Evolutionary conservation across 2,329 filamentous ascomycete species (phyloP).

Genomic region (Hymenoscyphus linearis): DNA sequence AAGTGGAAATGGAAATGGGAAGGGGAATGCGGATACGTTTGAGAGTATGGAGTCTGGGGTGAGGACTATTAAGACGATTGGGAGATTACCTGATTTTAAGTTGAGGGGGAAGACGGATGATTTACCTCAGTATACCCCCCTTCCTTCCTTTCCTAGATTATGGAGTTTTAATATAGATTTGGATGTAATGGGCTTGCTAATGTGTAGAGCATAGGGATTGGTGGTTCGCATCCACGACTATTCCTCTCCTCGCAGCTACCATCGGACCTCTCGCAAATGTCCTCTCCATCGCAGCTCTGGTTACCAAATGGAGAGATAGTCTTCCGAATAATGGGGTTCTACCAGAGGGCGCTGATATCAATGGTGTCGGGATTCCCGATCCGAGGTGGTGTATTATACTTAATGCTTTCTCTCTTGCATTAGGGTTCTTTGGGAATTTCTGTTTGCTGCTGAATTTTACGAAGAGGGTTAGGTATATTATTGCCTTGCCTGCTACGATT

Average conservation of each 20-base stretch:
- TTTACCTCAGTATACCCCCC: conserved; percentile 29
- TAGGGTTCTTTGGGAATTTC: conserved; percentile 61
- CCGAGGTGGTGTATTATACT: conserved; percentile 57
- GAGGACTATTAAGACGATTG: conserved; percentile 23
- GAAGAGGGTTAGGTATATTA: conserved; percentile 57
- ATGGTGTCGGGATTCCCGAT: conserved; percentile 50
- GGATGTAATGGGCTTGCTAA: background rate
- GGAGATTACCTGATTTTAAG: conserved; percentile 23
- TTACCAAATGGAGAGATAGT: conserved; percentile 55
- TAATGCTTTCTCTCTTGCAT: conserved; percentile 59
- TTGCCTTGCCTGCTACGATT: conserved; percentile 63
- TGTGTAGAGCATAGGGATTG: conserved; percentile 28
- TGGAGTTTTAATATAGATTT: background rate
- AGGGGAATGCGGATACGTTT: background rate
- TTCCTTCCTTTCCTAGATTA: background rate
- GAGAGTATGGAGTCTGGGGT: background rate
- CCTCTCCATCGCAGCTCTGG: conserved; percentile 61
- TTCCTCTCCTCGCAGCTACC: conserved; percentile 60
- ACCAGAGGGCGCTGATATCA: conserved; percentile 40
- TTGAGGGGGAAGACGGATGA: conserved; percentile 32
- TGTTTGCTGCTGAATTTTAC: conserved; percentile 68
- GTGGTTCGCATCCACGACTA: conserved; percentile 38
- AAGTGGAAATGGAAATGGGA: background rate
- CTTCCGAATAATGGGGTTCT: conserved; percentile 42
- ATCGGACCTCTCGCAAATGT: conserved; percentile 68